A percentile compares a stretch with the other conserved stretches of the same genome.
Conservation (phyloP, 2,329 filamentous ascomycete genomes). For the Allantophomopsis cytisporea region DNA sequence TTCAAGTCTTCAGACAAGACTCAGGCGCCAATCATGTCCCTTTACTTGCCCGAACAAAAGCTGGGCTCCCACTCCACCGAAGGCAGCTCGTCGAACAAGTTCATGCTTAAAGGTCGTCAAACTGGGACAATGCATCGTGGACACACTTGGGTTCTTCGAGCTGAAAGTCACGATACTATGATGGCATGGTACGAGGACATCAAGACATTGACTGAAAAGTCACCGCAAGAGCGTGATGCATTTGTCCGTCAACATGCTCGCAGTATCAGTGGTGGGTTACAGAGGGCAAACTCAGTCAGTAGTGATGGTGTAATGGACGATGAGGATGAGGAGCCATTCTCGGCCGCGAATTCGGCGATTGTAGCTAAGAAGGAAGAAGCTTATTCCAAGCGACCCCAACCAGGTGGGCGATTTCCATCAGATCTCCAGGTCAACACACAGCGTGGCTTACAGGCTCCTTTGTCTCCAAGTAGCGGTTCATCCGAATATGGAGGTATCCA, state of each 20-base stretch:
- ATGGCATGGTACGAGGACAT: slow-evolving; percentile 94
- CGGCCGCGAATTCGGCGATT: slow-evolving; percentile 41
- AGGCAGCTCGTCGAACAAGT: slow-evolving; percentile 85
- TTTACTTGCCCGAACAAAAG: slow-evolving; percentile 90
- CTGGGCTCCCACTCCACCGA: slow-evolving; percentile 79
- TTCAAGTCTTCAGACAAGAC: slow-evolving; percentile 96
- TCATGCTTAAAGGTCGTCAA: slow-evolving; percentile 92
- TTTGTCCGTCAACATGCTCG: slow-evolving; percentile 76
- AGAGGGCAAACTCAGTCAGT: slow-evolving; percentile 47
- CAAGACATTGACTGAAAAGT: slow-evolving; percentile 76
- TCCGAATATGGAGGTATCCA: slow-evolving; percentile 39
- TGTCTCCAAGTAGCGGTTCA: slow-evolving; percentile 72
- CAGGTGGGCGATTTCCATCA: slow-evolving; percentile 94
- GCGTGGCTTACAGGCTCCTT: slow-evolving; percentile 67
- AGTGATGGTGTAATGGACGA: slow-evolving; percentile 72
- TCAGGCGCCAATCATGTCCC: slow-evolving; percentile 87
- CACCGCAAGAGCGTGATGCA: slow-evolving; percentile 73
- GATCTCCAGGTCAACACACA: slow-evolving; percentile 71
- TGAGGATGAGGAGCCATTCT: slow-evolving; percentile 52
- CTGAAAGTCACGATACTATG: slow-evolving; percentile 80
- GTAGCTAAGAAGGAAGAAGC: slow-evolving; percentile 34
- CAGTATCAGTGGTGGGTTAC: slow-evolving; percentile 55
- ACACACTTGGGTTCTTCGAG: slow-evolving; percentile 60
- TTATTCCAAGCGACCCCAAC: slow-evolving; percentile 57
- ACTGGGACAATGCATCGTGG: slow-evolving; percentile 83